Percentiles rank a stretch among this genome's conserved stretches.
These are phyloP conservation scores for Pleurotus tuoliensis DNA, from an alignment of 768 basidiomycete genomes.

Conservation along the genomic window DNA sequence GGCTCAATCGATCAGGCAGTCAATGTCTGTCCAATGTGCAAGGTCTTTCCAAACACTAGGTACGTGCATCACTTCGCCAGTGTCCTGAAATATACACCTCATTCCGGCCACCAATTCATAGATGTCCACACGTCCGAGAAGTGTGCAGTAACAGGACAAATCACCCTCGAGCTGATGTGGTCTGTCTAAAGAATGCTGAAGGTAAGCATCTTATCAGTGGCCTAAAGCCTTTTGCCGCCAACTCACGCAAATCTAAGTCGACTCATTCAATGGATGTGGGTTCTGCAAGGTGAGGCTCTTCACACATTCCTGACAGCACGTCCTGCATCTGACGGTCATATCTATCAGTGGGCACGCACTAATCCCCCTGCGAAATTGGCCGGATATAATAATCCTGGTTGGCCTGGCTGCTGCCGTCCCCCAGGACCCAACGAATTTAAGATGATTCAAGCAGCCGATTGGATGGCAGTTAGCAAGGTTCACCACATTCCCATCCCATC, in stretches of 20 bases:
- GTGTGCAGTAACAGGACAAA: conserved; percentile 69
- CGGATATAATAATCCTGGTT: conserved; percentile 68
- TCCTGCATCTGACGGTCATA: conserved; percentile 17
- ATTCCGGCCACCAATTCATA: conserved; percentile 28
- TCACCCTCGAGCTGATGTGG: conserved; percentile 76
- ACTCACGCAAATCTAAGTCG: conserved; percentile 42
- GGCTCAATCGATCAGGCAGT: conserved; percentile 68
- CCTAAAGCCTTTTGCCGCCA: conserved; percentile 12
- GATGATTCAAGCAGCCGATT: conserved; percentile 68
- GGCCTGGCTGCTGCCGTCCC: conserved; percentile 88
- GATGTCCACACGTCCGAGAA: conserved; percentile 75
- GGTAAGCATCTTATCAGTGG: conserved; percentile 39
- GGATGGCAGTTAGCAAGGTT: conserved; percentile 74
- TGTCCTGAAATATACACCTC: conserved; percentile 7
- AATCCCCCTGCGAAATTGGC: conserved; percentile 51
- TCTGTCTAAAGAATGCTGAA: conserved; percentile 85
- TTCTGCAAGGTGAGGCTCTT: conserved; percentile 73
- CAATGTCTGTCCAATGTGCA: conserved; percentile 79
- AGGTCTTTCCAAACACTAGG: conserved; percentile 62
- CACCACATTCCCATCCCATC: conserved; percentile 71
- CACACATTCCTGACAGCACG: conserved; percentile 15
- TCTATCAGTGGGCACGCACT: conserved; percentile 64
- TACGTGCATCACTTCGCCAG: conserved; percentile 22
- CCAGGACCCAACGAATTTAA: conserved; percentile 57
- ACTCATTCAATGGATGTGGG: conserved; percentile 82